Percentiles rank a stretch among this genome's conserved stretches.
Evolutionary conservation across 495 filamentous ascomycete species (phyloP).

Genomic region (Aspergillus ellipticus): DNA sequence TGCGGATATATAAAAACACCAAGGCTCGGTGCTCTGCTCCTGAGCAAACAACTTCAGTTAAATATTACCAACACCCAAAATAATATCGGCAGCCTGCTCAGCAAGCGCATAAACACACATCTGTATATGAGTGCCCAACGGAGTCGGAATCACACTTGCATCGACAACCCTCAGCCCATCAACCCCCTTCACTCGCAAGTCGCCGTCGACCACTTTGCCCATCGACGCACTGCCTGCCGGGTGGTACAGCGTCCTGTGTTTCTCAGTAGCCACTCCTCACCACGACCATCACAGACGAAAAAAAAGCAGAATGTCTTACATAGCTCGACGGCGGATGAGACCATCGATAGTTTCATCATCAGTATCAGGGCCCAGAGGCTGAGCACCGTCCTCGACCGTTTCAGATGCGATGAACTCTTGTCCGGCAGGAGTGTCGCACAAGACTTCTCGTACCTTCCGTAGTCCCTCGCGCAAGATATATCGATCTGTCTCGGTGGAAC

Average conservation of each 20-base stretch:
- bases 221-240: neutral
- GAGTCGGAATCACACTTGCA: conserved; percentile 51
- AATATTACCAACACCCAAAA: conserved; percentile 17
- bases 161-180: conserved; percentile 50
- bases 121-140: conserved; percentile 49
- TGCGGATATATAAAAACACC: too few species aligned
- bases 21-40: too few species aligned
- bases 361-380: neutral
- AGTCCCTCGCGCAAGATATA: neutral
- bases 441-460: neutral
- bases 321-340: neutral
- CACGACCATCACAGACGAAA: too few species aligned
- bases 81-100: conserved; percentile 51
- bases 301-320: too few species aligned
- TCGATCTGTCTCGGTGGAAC: conserved; percentile 4
- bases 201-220: conserved; percentile 41
- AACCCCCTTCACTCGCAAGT: conserved; percentile 46
- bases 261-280: neutral
- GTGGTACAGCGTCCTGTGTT: neutral
- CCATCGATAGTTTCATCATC: neutral
- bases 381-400: neutral
- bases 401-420: conserved; percentile 2
- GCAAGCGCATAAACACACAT: conserved; percentile 52
- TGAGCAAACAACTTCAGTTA: neutral
- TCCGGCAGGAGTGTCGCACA: conserved; percentile 3